Conservation (phyloP, 2,329 filamentous ascomycete species). For the Xylaria sp. region DNA sequence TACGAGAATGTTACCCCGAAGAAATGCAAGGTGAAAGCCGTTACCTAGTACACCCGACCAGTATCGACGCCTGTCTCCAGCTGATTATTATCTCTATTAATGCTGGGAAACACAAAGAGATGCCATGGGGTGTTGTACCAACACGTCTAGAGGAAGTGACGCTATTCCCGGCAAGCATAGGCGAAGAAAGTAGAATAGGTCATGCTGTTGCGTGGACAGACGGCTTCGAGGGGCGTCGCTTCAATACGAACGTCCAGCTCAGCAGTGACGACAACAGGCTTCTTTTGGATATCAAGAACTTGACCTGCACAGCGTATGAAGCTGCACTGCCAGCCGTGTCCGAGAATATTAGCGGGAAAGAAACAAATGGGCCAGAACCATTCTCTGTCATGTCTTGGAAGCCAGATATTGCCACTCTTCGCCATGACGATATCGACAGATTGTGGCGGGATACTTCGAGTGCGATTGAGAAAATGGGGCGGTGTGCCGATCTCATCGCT, state of each 20-base stretch:
- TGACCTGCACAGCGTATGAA: slow-evolving; percentile 31
- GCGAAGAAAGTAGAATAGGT: slow-evolving; percentile 14
- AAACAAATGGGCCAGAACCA: slow-evolving; percentile 9
- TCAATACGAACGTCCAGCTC: slow-evolving; percentile 35
- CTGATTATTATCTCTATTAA: slow-evolving; percentile 50
- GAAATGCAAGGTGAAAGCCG: slow-evolving; percentile 51
- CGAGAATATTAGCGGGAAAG: neutral
- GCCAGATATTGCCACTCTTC: slow-evolving; percentile 27
- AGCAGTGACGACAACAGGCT: slow-evolving; percentile 5
- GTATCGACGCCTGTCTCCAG: slow-evolving; percentile 54
- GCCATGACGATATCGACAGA: slow-evolving; percentile 2
- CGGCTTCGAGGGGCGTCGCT: slow-evolving; percentile 33
- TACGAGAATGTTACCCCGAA: slow-evolving; percentile 29
- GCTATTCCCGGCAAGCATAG: slow-evolving; percentile 14
- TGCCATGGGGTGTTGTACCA: slow-evolving; percentile 50
- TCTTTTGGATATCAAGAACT: slow-evolving; percentile 33
- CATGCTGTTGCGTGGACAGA: slow-evolving; percentile 41
- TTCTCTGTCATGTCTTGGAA: slow-evolving; percentile 32
- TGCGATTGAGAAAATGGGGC: slow-evolving; percentile 14
- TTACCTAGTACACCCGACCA: slow-evolving; percentile 54
- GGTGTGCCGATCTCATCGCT: slow-evolving; percentile 20
- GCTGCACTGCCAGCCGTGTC: slow-evolving; percentile 29
- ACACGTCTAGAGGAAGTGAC: slow-evolving; percentile 31
- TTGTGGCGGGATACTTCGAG: slow-evolving; percentile 10
- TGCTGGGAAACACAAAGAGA: slow-evolving; percentile 44